Percentiles rank a stretch among this genome's conserved stretches.
Evolutionary conservation across 805 yeast genomes (phyloP).

Genomic region (Myxozyma monticola): DNA sequence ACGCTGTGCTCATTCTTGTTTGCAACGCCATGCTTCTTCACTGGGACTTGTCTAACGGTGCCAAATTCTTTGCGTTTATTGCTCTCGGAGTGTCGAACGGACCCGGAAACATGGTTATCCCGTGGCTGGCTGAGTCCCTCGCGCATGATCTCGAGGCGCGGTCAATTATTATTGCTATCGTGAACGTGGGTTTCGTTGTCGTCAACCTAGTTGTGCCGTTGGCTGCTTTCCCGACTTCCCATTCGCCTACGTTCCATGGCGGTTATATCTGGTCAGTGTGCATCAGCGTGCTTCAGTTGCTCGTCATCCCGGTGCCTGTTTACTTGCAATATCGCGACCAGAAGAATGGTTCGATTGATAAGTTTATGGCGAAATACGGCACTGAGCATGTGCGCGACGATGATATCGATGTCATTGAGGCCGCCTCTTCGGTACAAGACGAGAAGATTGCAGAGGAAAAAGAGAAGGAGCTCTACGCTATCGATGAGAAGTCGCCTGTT

Average conservation of each 20-base stretch:
- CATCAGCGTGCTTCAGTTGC: constrained; percentile 17
- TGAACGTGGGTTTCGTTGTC: constrained; percentile 28
- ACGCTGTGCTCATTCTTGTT: constrained; percentile 20
- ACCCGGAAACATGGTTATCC: constrained; percentile 23
- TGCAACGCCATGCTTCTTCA: constrained; percentile 51
- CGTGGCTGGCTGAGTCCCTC: constrained; percentile 26
- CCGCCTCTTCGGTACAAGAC: no score
- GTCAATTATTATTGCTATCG: constrained; percentile 20
- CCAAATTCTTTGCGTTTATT: constrained; percentile 59
- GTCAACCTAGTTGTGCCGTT: constrained; percentile 24
- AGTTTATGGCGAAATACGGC: constrained; percentile 2
- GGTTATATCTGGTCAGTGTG: constrained; percentile 15
- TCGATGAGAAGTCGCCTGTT: no score
- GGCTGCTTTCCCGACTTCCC: constrained; percentile 21
- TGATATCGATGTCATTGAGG: not conserved
- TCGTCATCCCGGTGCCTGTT: no score
- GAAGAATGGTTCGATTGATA: constrained; percentile 6
- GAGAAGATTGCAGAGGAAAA: no score
- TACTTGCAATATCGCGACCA: constrained; percentile 11
- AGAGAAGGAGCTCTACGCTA: no score
- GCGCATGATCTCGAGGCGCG: no score
- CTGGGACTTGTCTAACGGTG: constrained; percentile 56
- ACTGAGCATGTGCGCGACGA: not conserved
- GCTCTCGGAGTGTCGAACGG: constrained; percentile 26
- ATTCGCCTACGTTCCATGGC: constrained; percentile 14